These are phyloP conservation scores for Pistacia integerrima DNA, from an alignment of 345 rosid genomes.

Conservation along the genomic window DNA sequence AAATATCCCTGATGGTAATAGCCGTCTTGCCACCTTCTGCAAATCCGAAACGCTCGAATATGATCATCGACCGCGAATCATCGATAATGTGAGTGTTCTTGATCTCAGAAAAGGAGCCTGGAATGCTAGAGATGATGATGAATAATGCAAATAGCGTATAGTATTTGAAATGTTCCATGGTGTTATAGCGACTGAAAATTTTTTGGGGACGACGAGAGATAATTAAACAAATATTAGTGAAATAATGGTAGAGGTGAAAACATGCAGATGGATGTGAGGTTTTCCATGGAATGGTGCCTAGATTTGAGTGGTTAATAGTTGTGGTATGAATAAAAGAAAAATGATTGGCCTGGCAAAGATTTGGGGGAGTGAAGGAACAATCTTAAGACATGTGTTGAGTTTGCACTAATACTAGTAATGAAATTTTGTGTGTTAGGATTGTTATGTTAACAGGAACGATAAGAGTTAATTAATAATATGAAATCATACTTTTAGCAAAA, in stretches of 20 bases:
- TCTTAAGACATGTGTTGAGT: slow-evolving; percentile 21
- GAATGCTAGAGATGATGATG: slow-evolving; percentile 31
- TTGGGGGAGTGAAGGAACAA: slow-evolving; percentile 23
- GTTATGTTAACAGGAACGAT: no score
- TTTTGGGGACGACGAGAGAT: no score
- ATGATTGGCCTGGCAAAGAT: slow-evolving; percentile 31
- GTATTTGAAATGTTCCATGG: slow-evolving; percentile 11
- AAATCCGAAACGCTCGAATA: slow-evolving; percentile 56
- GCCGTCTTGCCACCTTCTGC: slow-evolving; percentile 32
- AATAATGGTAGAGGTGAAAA: background rate
- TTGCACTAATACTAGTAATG: background rate
- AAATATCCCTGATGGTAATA: slow-evolving; percentile 32
- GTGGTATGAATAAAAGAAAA: slow-evolving; percentile 22
- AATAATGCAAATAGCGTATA: slow-evolving; percentile 3
- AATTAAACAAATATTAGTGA: no score
- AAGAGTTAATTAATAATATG: no score
- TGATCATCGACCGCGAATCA: slow-evolving; percentile 43
- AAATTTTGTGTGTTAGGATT: no score
- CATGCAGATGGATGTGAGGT: background rate
- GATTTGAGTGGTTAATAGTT: slow-evolving; percentile 23
- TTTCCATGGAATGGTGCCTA: slow-evolving; percentile 12
- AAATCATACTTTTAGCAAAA: no score
- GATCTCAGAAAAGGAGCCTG: slow-evolving; percentile 39
- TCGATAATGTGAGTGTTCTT: slow-evolving; percentile 35
- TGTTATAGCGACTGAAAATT: no score